phyloP scores from a whole-genome alignment of 257 asterid genomes.

The Fraxinus cuspidata region DNA sequence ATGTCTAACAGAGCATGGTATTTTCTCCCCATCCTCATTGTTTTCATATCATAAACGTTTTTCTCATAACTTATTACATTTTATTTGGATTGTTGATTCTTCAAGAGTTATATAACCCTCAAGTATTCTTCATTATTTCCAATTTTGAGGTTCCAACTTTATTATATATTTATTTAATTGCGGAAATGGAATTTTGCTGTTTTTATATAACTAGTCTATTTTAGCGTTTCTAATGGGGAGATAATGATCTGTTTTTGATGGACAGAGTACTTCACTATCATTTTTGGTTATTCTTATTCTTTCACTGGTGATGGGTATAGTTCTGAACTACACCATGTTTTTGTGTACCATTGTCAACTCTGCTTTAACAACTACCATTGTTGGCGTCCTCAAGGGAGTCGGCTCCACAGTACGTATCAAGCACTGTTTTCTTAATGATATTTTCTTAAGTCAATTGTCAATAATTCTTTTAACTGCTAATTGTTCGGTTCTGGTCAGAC shows the following conservation, averaged over 20 bases:
- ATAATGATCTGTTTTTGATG: constrained; percentile 15
- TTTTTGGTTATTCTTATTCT: constrained; percentile 67
- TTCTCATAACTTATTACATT: neutral
- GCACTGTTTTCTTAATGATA: neutral
- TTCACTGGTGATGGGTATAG: constrained; percentile 92
- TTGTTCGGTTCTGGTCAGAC: constrained; percentile 42
- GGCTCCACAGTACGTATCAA: constrained; percentile 75
- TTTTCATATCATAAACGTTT: neutral
- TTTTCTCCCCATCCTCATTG: neutral
- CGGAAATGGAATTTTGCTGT: neutral
- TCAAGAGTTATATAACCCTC: neutral
- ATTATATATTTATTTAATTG: neutral
- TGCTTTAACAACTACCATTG: constrained; percentile 94
- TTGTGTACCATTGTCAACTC: constrained; percentile 95
- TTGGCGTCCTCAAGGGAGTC: constrained; percentile 97
- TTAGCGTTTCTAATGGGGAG: neutral
- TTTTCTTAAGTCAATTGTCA: neutral
- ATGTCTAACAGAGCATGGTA: neutral
- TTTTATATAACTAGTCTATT: neutral
- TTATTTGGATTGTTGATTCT: neutral
- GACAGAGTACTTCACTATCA: constrained; percentile 65
- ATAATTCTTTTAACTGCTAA: constrained; percentile 8
- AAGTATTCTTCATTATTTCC: neutral
- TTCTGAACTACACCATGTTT: constrained; percentile 97
- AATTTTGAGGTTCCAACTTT: neutral